Evolutionary conservation across 164 flowering plant species (phyloP), one percentile per base, ranked within the genome.

Genomic region (Nymphaea colorata): DNA sequence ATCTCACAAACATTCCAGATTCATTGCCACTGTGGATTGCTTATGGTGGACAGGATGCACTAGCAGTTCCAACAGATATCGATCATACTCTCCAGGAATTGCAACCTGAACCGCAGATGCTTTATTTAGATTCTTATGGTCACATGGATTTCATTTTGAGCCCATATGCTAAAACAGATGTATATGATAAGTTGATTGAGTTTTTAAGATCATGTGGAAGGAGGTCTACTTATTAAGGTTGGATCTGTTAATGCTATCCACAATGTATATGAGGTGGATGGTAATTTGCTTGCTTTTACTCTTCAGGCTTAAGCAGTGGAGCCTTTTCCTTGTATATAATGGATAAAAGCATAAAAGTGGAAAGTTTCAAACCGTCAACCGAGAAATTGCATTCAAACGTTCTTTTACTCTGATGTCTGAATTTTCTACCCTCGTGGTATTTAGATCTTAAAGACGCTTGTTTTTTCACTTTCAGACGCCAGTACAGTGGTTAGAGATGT

Each of bases 11-110:
- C 59, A 87, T 95, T 68, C 96, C 98, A 17, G 75, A 79, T 62
- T 80, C 88, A 14, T 68, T 94, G 78, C 99, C 99, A 3, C 59
- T 91, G 53, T 94, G 96, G 98, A 85, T 90, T 89, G 87, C 82
- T 61, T 94, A 91, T 71, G 99, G 99, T 4, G 96, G 92, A 65
- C 80, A 74, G 6, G 99, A 94, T 82, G 90, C 77, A 55, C 74
- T 94, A 57, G 90, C 96, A 53, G 98, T 91, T 74, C 17, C 79
- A 43, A 67, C 67, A n/a, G 99, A 94, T 75, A 72, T 94, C 36
- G 70, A 88, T 66, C 93, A 72, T 68, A 94, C 92, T 3, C 76
- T 91, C 36, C 75, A 74, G 64, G 90, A 88, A 66, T 70, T 91
- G 77, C 81, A 68, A 60, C 79, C 81, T 59, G 75, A 81, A 41